Percentiles rank a stretch among this genome's conserved stretches.
Conservation (phyloP, 352 stramenopile genomes). For the Phytophthora megakarya region DNA sequence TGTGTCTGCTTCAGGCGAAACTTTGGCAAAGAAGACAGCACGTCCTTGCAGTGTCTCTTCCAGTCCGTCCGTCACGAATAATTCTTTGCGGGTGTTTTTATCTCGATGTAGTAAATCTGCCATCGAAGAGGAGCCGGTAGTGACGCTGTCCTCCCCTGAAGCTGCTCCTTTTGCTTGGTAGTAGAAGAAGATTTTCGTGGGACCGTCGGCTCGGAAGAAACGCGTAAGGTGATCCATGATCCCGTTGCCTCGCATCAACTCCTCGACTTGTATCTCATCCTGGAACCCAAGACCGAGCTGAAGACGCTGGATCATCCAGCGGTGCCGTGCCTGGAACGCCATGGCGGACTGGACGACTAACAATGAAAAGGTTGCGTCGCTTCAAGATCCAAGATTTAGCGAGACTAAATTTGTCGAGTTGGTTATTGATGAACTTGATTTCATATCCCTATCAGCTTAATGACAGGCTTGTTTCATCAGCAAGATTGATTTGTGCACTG, state of each 20-base stretch:
- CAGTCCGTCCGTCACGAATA: slow-evolving; percentile 87
- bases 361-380: not conserved
- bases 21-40: slow-evolving; percentile 81
- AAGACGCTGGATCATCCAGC: slow-evolving; percentile 86
- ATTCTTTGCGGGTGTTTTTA: slow-evolving; percentile 41
- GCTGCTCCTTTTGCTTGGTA: slow-evolving; percentile 51
- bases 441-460: too few species aligned
- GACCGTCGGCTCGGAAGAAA: slow-evolving; percentile 76
- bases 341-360: slow-evolving; percentile 31
- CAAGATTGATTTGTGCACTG: too few species aligned
- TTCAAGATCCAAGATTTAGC: slow-evolving; percentile 19
- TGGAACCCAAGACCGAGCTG: slow-evolving; percentile 74
- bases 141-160: not conserved
- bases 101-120: slow-evolving; percentile 13
- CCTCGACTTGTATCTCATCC: slow-evolving; percentile 77
- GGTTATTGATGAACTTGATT: too few species aligned
- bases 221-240: slow-evolving; percentile 77
- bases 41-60: slow-evolving; percentile 66
- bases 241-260: slow-evolving; percentile 76
- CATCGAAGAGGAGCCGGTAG: slow-evolving; percentile 9
- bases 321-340: slow-evolving; percentile 86
- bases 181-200: slow-evolving; percentile 82
- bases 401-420: too few species aligned
- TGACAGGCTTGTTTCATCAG: too few species aligned
- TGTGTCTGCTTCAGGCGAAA: slow-evolving; percentile 30